Base-by-base conservation (phyloP, 2,329 filamentous ascomycete genomes). In the Paramyrothecium roridum region DNA sequence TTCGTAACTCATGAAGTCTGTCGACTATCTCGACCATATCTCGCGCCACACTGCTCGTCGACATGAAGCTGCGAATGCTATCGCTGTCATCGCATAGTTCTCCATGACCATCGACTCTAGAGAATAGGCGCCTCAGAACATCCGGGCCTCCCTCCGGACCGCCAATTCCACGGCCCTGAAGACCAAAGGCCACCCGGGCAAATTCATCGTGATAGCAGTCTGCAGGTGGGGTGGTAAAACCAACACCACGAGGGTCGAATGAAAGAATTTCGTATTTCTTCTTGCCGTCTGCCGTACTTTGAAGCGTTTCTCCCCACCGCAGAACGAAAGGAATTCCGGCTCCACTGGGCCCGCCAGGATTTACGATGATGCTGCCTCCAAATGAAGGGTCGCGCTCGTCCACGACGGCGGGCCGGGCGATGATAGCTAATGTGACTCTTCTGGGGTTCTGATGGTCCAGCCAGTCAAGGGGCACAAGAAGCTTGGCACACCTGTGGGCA, bases 11-110 rank as follows among this genome's bases (percentile, higher is more conserved):
- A 16, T 73, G 70, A 21, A 75, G 59, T 54, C 67, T 68, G 54
- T 78, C 75, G 19, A 76, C 62, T 34, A 78, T 75, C 56, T 72
- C 72, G 3, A 78, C 65, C 72, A 78, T 76, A 49, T 78, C 76
- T 16, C 75, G 59, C 1, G 70, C 75, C 2, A 77, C 74, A 26
- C 63, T 72, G 12, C 73, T 61, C 1, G 74, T 76, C 16, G 67
- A 65, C 47, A 73, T 63, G 58, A 68, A 75, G 2, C 54, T 52
- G 21, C 71, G 61, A 26, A 76, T 69, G 3, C 67, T 63, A 2
- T 64, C 46, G 21, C 6, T 20, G 8, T 48, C 46, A 22, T 21
- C 46, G 46, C 46, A 48, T 4, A 48, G 46, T 19, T 13, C 16
- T 23, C 46, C 46, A 16, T 20, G 20, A 6, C 46, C 46, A 20